Conservation (phyloP, 129 eudicot species). For the Flaveria brownii region DNA sequence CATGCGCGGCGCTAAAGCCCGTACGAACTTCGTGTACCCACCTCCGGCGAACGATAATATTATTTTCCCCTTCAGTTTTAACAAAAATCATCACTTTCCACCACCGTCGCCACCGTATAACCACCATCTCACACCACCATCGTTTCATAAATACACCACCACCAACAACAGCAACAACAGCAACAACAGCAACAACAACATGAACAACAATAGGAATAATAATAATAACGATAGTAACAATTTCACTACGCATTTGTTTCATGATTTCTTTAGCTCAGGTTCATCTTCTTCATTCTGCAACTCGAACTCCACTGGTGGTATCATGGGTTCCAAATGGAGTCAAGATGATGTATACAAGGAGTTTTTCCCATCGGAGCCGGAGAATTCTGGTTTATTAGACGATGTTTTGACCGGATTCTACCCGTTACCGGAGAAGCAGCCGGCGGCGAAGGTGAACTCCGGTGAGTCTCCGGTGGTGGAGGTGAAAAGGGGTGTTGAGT, state of each 20-base stretch:
- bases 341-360: constrained; percentile 37
- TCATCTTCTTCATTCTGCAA: constrained; percentile 12
- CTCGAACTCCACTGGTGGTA: background rate
- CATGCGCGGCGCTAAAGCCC: constrained; percentile 85
- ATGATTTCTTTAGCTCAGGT: constrained; percentile 40
- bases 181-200: background rate
- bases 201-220: no score
- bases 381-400: constrained; percentile 61
- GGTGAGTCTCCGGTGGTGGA: background rate
- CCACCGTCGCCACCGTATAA: background rate
- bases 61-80: constrained; percentile 13
- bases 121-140: background rate
- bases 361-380: constrained; percentile 48
- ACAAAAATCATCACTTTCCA: constrained; percentile 9
- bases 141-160: background rate
- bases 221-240: constrained; percentile 6
- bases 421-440: constrained; percentile 45
- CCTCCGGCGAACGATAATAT: constrained; percentile 31
- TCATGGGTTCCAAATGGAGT: background rate
- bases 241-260: constrained; percentile 35
- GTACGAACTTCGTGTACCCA: constrained; percentile 77
- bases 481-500: background rate
- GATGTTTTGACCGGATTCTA: constrained; percentile 64
- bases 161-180: no score
- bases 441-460: constrained; percentile 5